Evolutionary conservation across 352 stramenopile genomes (phyloP), one percentile per base, ranked within the genome.

Genomic region (Paralagenidium karlingii): DNA sequence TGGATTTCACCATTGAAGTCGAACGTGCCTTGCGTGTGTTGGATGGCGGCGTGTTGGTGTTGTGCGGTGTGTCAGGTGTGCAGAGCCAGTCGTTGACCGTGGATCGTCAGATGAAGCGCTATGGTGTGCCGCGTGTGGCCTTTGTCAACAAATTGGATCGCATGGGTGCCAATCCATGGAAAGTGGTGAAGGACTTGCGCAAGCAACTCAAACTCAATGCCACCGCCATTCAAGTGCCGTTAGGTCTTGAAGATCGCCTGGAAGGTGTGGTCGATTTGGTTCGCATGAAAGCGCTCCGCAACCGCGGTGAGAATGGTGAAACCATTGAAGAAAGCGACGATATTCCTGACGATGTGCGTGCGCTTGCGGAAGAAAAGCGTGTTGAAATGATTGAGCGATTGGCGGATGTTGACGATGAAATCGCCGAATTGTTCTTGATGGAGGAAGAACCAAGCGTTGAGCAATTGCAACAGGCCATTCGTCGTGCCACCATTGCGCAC

Each of bases 111-210:
- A 98, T 98, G 94, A 98, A 98, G 71, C 88, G 96, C 27, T 99
- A 99, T 66, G 94, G 96, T 33, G 94, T 99, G 26, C 96, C 96
- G 13, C 81, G 96, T 43, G 77, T 99, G 26, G 95, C 94, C 13
- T 99, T 99, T 60, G 95, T 99, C 55, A 99, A 99, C 76, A 99
- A 99, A 63, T 75, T 99, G 9, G 96, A 99, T 68, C 78, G 96
- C 54, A 88, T 96, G 65, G 95, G 96, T 36, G 86, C 87, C 11
- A 98, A 98, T 68, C 94, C 95, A 5, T 90, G 70, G 59, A 96
- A 95, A 53, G 83, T 94, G 24, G 96, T 98, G 55, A 55, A 61
- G 15, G 88, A 98, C 56, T 64, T 99, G 36, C 74, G 94, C 32
- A 82, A 78, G 45, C 95, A 98, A 62, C 74, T 99, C 38, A 97